These are phyloP conservation scores for Coemansia sp. DNA, from an alignment of 192 early-diverging fungal species.

Conservation along the genomic window DNA sequence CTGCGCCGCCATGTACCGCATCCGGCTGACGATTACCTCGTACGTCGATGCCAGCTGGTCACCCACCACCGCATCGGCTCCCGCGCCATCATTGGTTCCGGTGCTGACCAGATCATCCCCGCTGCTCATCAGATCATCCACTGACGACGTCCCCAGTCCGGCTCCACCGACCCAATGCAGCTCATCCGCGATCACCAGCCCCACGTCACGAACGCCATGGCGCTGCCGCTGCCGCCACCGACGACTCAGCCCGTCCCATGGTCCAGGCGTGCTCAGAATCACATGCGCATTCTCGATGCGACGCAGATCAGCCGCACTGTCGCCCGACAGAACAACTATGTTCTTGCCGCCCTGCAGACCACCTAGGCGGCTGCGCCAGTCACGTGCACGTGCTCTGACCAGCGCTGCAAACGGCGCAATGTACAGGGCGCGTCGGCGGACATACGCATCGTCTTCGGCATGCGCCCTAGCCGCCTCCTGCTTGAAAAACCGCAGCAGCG, in stretches of 20 bases:
- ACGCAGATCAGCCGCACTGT: conserved; percentile 84
- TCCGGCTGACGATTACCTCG: conserved; percentile 91
- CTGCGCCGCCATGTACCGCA: conserved; percentile 88
- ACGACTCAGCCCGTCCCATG: conserved; percentile 95
- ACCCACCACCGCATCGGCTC: conserved; percentile 58
- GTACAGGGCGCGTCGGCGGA: conserved; percentile 76
- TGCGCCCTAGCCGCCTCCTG: conserved; percentile 31
- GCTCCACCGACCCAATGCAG: conserved; percentile 92
- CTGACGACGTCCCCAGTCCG: conserved; percentile 57
- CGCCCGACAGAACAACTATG: conserved; percentile 87
- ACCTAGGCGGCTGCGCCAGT: conserved; percentile 86
- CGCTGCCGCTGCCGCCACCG: conserved; percentile 95
- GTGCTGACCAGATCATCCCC: too few relatives aligned
- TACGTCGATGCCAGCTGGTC: conserved; percentile 74
- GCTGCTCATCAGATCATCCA: conserved; percentile 81
- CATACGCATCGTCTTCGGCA: conserved; percentile 27
- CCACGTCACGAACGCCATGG: conserved; percentile 86
- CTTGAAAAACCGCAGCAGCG: conserved; percentile 84
- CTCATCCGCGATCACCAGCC: conserved; percentile 91
- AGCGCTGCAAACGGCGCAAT: conserved; percentile 88
- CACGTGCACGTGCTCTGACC: conserved; percentile 68
- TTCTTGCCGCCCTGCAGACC: conserved; percentile 82
- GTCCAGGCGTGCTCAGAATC: conserved; percentile 80
- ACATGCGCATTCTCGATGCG: conserved; percentile 90
- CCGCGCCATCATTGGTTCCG: too few relatives aligned